Evolutionary conservation across 2,329 filamentous ascomycete genomes (phyloP).

Genomic region (Leptodontidium sp.): DNA sequence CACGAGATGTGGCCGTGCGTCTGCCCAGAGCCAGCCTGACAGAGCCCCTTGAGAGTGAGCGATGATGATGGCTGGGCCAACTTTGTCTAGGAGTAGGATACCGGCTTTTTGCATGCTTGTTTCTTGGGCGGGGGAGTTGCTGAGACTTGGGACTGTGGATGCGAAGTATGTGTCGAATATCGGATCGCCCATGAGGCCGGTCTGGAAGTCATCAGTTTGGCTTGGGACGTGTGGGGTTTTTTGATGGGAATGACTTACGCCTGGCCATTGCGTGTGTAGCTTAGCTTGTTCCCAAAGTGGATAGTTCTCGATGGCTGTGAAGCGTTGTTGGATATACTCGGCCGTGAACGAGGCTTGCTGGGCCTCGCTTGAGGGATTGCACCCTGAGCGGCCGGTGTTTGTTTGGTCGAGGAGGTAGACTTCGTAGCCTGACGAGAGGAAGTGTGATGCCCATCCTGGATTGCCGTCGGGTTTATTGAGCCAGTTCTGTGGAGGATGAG

Average conservation of each 20-base stretch:
- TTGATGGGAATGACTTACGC: conserved; percentile 34
- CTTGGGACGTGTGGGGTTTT: too few species aligned
- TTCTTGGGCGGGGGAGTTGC: conserved; percentile 49
- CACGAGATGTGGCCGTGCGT: conserved; percentile 53
- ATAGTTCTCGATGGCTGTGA: conserved; percentile 40
- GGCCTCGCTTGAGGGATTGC: conserved; percentile 32
- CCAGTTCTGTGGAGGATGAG: conserved; percentile 47
- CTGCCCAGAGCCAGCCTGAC: conserved; percentile 52
- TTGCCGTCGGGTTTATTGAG: conserved; percentile 57
- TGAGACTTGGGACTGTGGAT: conserved; percentile 51
- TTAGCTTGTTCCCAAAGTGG: conserved; percentile 47
- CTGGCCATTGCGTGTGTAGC: conserved; percentile 52
- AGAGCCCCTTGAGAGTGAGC: conserved; percentile 55
- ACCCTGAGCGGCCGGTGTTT: conserved; percentile 36
- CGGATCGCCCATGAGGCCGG: conserved; percentile 37
- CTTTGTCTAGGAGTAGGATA: conserved; percentile 44
- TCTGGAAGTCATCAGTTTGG: conserved; percentile 21
- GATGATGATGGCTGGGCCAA: conserved; percentile 40
- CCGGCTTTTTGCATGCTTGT: conserved; percentile 50
- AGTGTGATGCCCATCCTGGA: conserved; percentile 57
- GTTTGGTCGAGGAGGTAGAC: conserved; percentile 52
- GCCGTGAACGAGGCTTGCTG: conserved; percentile 30
- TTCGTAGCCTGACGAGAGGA: conserved; percentile 55
- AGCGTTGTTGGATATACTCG: conserved; percentile 40
- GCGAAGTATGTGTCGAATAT: conserved; percentile 48